Evolutionary conservation across 1,139 yeast species (phyloP), one percentile per base, ranked within the genome.

Genomic region (Suhomyces yuchorum): DNA sequence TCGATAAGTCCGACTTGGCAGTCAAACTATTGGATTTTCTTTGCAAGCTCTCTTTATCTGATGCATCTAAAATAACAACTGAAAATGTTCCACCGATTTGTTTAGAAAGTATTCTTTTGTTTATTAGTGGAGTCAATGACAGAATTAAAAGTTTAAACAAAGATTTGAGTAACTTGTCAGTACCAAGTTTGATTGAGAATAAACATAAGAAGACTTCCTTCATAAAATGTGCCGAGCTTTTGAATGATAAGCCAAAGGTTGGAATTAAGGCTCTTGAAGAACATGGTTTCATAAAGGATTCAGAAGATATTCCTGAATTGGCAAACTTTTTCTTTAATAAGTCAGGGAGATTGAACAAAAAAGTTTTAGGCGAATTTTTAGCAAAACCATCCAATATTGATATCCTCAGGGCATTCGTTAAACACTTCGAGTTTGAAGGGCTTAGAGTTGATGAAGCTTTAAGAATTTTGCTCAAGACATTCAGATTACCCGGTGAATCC

Each of bases 401-500:
- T 1, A 67, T 92, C 14, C 72, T 93, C 57, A 75, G 76, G 46
- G 72, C 78, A 40, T 95, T 91, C 60, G 81, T 93, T 54, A 73
- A 75, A 3, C 68, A 82, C 48, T 87, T 92, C 66, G 95, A 92
- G 52, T 93, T 92, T 61, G 70, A 76, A 33, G 85, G 81, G 14
- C 73, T 87, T 56, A 78, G 99, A 58, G 91, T 95, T 2, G 99
- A 95, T 66, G 98, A 93, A 65, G 97, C 97, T 0, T 73, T 95
- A 49, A 78, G 99, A 57, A 78, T 89, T 46, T 67, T 95, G 52
- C 74, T 95, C 56, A 87, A 89, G 46, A 80, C 88, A 14, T 93
- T 95, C 62, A 81, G 99, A 65, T 76, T 95, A 47, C 99, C 99
- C 0, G 99, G 99, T 44, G 99, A 95, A 67, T 85, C 97, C 0